Base-by-base conservation (phyloP, 139 green algal genomes). In the Nannochloris sp. region DNA sequence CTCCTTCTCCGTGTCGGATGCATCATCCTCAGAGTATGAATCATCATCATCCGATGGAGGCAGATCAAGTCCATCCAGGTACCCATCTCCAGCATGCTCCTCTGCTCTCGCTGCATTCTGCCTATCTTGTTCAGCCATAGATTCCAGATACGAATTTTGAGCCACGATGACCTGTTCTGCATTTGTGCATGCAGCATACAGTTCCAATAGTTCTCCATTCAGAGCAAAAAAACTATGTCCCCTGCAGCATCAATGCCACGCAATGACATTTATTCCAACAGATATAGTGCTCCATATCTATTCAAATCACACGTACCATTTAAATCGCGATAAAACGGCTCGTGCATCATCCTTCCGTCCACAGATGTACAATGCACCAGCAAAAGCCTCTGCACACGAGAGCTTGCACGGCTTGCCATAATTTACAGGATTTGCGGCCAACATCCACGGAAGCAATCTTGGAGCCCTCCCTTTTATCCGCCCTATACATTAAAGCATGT, bases 361-460 rank as follows among this genome's bases (percentile, higher is more conserved):
- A 66, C 82, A 93, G 11, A 97, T 89, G 70, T 83, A 91, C 28
- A 95, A 76, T 12, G 84, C 86, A 11, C 85, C 86, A 3, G 87
- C 85, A 44, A 95, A 75, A 3, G 89, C 93, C 79, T 98, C 93
- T 4, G 91, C 93, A 68, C 92, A 98, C 3, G 87, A 95, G 46
- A 99, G 84, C 79, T 96, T 96, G 77, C 83, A 94, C 0, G 93
- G 85, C 9, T 48, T 26, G 75, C 87, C 89, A 68, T 96, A 97
- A 79, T 98, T 98, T 25, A 97, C 89, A 3, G 92, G 92, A 73
- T 99, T 99, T 23, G 92, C 92, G 3, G 93, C 93, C 17, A 99
- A 77, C 61, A 99, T 74, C 79, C 86, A 99, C 6, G 93, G 93
- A 59, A 99, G 77, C 62, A 98, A 79, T 0, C 92, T 72, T 1